These are phyloP conservation scores for Rhizopogon vinicolor DNA, from an alignment of 768 basidiomycete genomes.

Conservation along the genomic window DNA sequence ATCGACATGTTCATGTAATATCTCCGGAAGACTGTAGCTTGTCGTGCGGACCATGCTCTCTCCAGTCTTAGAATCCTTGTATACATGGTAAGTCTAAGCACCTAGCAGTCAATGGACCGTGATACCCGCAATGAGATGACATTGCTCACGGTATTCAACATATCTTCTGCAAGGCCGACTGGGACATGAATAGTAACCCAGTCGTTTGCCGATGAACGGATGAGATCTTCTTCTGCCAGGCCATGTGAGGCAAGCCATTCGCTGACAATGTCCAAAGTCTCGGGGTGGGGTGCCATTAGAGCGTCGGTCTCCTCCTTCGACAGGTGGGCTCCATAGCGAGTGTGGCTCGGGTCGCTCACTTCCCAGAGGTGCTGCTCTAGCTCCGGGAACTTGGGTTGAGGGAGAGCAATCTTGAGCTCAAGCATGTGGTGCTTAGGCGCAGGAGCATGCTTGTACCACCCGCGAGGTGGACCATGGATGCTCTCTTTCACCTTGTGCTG, in stretches of 20 bases:
- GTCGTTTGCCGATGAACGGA: constrained; percentile 61
- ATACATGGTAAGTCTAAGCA: constrained; percentile 56
- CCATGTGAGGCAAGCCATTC: constrained; percentile 61
- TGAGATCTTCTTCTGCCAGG: constrained; percentile 40
- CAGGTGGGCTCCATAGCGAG: constrained; percentile 53
- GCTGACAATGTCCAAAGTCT: constrained; percentile 49
- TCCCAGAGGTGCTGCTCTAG: constrained; percentile 52
- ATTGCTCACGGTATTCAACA: constrained; percentile 58
- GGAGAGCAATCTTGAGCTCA: constrained; percentile 53
- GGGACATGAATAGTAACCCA: constrained; percentile 63
- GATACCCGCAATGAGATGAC: not conserved
- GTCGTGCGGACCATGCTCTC: constrained; percentile 60
- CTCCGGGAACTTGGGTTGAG: constrained; percentile 44
- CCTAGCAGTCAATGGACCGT: not conserved
- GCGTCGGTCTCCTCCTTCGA: constrained; percentile 63
- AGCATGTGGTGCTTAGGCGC: constrained; percentile 45
- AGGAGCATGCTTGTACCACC: constrained; percentile 41
- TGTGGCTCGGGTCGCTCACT: constrained; percentile 51
- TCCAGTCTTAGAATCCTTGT: constrained; percentile 49
- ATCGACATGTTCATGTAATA: constrained; percentile 57
- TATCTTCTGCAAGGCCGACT: constrained; percentile 56
- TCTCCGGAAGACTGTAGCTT: constrained; percentile 60
- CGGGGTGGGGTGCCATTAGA: constrained; percentile 52
- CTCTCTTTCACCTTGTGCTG: constrained; percentile 44
- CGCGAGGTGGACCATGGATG: constrained; percentile 36